phyloP scores from a whole-genome alignment of 352 stramenopile genomes.

The Peronospora belbahrii region DNA sequence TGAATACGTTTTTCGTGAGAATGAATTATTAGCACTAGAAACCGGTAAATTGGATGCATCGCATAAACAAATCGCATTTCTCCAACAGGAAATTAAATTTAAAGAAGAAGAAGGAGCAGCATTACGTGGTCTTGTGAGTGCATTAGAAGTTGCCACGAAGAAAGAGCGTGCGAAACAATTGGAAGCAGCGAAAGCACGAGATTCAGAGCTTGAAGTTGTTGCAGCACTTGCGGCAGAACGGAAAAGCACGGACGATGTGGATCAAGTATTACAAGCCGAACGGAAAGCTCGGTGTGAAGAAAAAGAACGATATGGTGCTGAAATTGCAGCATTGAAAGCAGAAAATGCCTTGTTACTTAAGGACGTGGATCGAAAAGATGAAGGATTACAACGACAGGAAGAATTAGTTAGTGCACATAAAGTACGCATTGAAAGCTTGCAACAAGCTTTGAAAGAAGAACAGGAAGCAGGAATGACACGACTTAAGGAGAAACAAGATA shows the following conservation, averaged over 20 bases:
- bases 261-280: constrained; percentile 32
- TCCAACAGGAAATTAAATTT: constrained; percentile 83
- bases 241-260: constrained; percentile 31
- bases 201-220: constrained; percentile 18
- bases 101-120: constrained; percentile 75
- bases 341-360: constrained; percentile 71
- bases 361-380: constrained; percentile 63
- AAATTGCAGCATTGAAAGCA: constrained; percentile 56
- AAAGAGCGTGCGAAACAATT: constrained; percentile 66
- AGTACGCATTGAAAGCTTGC: constrained; percentile 45
- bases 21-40: constrained; percentile 76
- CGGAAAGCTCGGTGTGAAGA: constrained; percentile 26
- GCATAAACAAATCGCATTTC: constrained; percentile 76
- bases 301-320: constrained; percentile 33
- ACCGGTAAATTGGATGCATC: constrained; percentile 78
- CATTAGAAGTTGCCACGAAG: constrained; percentile 73
- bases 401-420: constrained; percentile 62
- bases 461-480: constrained; percentile 56
- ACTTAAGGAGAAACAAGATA: constrained; percentile 68
- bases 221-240: constrained; percentile 26
- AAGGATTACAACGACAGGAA: constrained; percentile 51
- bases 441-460: constrained; percentile 50
- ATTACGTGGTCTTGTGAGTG: constrained; percentile 61
- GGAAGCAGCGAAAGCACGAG: constrained; percentile 34
- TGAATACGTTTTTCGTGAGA: constrained; percentile 81